Percentiles rank a stretch among this genome's conserved stretches.
phyloP scores from a whole-genome alignment of 345 rosid genomes.

The Trapa incisa region DNA sequence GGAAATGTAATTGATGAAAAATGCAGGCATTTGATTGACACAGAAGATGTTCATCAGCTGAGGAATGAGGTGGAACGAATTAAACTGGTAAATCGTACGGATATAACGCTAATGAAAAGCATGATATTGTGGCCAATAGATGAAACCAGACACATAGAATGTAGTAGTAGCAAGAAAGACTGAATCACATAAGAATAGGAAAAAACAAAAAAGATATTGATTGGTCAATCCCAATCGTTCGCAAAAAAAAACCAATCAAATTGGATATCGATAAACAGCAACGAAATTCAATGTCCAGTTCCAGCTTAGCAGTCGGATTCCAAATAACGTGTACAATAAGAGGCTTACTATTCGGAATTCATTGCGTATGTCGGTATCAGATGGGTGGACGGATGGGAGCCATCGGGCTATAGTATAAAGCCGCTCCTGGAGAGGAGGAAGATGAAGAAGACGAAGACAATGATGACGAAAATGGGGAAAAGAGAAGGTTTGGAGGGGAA shows the following conservation, averaged over 20 bases:
- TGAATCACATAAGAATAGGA: neutral
- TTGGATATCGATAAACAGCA: neutral
- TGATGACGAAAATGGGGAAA: no score
- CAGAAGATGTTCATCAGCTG: neutral
- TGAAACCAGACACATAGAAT: neutral
- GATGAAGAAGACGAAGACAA: neutral
- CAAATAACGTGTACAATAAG: neutral
- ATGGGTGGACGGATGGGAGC: constrained; percentile 9
- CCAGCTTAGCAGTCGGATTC: neutral
- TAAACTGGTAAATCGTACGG: neutral
- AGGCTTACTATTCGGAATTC: constrained; percentile 88
- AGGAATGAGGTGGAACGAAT: neutral
- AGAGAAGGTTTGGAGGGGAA: no score
- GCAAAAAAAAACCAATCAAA: neutral
- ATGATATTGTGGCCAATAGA: neutral
- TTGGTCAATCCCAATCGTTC: neutral
- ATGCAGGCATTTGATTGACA: neutral
- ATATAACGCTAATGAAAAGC: neutral
- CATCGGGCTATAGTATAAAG: neutral
- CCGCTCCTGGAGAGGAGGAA: neutral
- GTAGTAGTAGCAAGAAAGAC: neutral
- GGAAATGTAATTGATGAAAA: neutral
- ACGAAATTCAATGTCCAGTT: no score
- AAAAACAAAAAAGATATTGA: neutral
- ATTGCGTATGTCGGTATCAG: constrained; percentile 21